These are phyloP conservation scores for Isoetes engelmannii DNA, from an alignment of 83 land plant species.

Conservation along the genomic window DNA sequence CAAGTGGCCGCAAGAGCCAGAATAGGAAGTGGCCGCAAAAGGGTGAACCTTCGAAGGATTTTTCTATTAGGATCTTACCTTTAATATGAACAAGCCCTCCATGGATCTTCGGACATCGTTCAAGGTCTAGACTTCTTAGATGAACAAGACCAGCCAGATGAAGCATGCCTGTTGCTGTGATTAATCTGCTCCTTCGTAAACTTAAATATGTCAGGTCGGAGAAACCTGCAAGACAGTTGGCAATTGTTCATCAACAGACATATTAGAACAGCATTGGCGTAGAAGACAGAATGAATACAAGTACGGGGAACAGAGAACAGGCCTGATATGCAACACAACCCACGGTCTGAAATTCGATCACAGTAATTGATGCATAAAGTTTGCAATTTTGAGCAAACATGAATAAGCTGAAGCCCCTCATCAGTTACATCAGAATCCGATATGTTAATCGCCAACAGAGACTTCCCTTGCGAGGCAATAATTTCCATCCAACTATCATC, in stretches of 20 bases:
- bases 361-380: constrained; percentile 57
- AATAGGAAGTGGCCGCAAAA: no score
- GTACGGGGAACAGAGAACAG: background rate
- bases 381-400: constrained; percentile 62
- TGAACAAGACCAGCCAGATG: constrained; percentile 54
- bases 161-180: constrained; percentile 71
- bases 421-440: constrained; percentile 74
- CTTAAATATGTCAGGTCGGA: constrained; percentile 72
- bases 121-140: constrained; percentile 69
- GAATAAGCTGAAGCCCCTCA: constrained; percentile 49
- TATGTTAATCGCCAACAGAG: constrained; percentile 71
- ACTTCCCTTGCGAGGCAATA: constrained; percentile 70
- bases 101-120: constrained; percentile 75
- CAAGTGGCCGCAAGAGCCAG: no score
- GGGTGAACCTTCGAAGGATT: no score
- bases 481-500: constrained; percentile 85
- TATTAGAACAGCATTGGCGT: background rate
- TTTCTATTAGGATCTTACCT: constrained; percentile 37
- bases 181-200: constrained; percentile 54
- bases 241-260: background rate
- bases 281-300: constrained; percentile 7
- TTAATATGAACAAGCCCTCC: constrained; percentile 76
- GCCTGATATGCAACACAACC: constrained; percentile 54
- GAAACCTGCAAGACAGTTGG: constrained; percentile 36
- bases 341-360: constrained; percentile 63